Evolutionary conservation across 352 stramenopile species (phyloP), one percentile per base, ranked within the genome.

Genomic region (Phytophthora foliorum): DNA sequence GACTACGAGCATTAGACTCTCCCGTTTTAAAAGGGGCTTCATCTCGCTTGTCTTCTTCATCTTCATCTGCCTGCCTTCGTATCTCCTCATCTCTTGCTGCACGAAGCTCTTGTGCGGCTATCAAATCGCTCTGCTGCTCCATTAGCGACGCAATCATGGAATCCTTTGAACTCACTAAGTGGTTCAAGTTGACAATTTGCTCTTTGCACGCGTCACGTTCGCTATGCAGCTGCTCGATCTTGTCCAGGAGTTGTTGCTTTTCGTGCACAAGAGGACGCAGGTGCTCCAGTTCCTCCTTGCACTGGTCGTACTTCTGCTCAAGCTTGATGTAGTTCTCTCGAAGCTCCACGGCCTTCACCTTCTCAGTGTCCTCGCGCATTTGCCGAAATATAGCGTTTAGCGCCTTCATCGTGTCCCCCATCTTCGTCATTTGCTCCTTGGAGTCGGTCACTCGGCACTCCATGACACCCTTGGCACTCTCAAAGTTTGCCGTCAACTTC

Each of bases 331-430:
- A 94, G 52, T 82, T 89, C 42, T 97, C 90, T 11, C 86, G 82
- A 9, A 98, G 75, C 44, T 98, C 94, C 2, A 95, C 77, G 2
- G 90, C 92, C 25, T 94, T 95, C 22, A 97, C 81, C 25, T 93
- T 93, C 34, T 97, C 90, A 0, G 81, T 94, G 50, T 98, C 91
- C 42, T 94, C 81, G 13, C 97, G 93, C 91, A 98, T 98, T 38
- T 98, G 92, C 2, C 88, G 75, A 55, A 98, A 98, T 27, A 98
- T 96, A 2, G 85, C 95, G 69, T 98, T 98, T 0, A 98, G 78
- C 16, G 92, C 95, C 52, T 94, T 95, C 74, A 98, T 94, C 2
- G 92, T 98, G 52, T 98, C 93, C 8, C 82, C 80, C 91, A 98
- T 98, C 51, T 96, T 95, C 22, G 81, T 77, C 66, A 93, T 83